Base-by-base conservation (phyloP, 805 yeast genomes). In the Cyberlindnera nakhonratchasimensis region DNA sequence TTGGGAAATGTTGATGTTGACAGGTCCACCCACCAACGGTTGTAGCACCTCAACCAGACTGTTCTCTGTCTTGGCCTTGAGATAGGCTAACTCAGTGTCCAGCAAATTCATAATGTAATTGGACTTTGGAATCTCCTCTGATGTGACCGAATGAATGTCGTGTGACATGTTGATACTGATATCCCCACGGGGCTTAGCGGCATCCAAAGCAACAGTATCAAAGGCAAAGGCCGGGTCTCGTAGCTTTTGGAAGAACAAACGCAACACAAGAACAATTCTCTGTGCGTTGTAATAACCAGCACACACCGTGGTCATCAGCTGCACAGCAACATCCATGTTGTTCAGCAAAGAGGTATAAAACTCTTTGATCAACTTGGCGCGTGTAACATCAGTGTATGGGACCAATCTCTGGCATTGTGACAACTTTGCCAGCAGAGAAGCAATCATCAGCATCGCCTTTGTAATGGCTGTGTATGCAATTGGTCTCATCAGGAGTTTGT, bases 401-500 rank as follows among this genome's bases (percentile, higher is more conserved):
- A 47, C 42, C 6, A 45, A 33, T 17, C 43, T 34, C 21, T 47
- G 48, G n/a, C 54, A 46, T 21, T 58, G 62, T 1, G 46, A 23
- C 11, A 53, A 14, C 41, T 53, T 50, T 3, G 52, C 36, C 14
- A 32, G 28, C 2, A 50, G 4, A 0, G 48, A 36, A 3, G 40
- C 30, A 8, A 48, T 28, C 21, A 50, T 39, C 16, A 55, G 17
- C 6, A 46, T 24, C 2, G 56, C 39, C 28, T 40, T 53, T 1
- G 40, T 33, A 2, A 52, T 28, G 1, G 55, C 46, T 17, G 13
- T 31, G n/a, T 38, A 40, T 0, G 54, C 47, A 6, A 41, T 12
- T 17, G 80, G 78, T 41, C 67, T 74, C 24, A 77, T 37, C 9
- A 69, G 53, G 36, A 66, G 58, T 34, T 66, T 74, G 3, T 70